Evolutionary conservation across 2,329 filamentous ascomycete genomes (phyloP).

Genomic region (Colletotrichum sp.): DNA sequence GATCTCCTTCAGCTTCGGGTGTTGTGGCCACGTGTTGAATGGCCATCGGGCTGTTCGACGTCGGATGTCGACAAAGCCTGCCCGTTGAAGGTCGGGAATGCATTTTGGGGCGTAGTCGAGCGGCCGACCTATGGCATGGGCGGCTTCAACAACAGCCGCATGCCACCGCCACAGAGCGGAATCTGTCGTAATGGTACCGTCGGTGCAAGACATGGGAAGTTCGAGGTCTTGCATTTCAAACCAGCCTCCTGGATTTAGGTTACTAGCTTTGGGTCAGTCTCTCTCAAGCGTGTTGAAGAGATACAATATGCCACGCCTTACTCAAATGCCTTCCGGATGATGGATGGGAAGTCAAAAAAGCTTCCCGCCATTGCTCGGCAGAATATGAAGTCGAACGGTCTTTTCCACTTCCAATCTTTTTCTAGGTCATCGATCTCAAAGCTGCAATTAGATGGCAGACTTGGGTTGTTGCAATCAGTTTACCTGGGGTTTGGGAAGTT

Average conservation of each 20-base stretch:
- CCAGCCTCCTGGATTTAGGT: slow-evolving; percentile 35
- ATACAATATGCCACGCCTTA: background rate
- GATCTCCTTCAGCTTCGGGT: slow-evolving; percentile 19
- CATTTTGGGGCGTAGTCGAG: slow-evolving; percentile 30
- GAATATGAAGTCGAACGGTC: slow-evolving; percentile 46
- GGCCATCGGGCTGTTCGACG: slow-evolving; percentile 8
- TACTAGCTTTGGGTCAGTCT: background rate
- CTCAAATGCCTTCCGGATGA: slow-evolving; percentile 1
- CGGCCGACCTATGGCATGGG: slow-evolving; percentile 29
- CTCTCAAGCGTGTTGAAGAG: background rate
- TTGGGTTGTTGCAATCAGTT: slow-evolving; percentile 4
- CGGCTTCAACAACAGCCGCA: slow-evolving; percentile 30
- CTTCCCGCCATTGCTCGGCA: slow-evolving; percentile 32
- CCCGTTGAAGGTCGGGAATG: slow-evolving; percentile 18
- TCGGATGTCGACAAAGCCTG: background rate
- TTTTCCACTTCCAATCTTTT: slow-evolving; percentile 39
- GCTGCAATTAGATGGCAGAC: slow-evolving; percentile 51
- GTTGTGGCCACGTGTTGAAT: slow-evolving; percentile 22
- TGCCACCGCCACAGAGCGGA: slow-evolving; percentile 34
- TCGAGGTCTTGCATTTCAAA: slow-evolving; percentile 33
- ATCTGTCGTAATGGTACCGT: slow-evolving; percentile 30
- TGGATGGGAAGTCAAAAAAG: slow-evolving; percentile 24
- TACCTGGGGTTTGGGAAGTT: background rate
- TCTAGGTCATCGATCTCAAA: slow-evolving; percentile 51
- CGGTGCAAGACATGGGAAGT: slow-evolving; percentile 32